Conservation (phyloP, 2,329 filamentous ascomycete genomes). For the Cordyceps tenuipes region DNA sequence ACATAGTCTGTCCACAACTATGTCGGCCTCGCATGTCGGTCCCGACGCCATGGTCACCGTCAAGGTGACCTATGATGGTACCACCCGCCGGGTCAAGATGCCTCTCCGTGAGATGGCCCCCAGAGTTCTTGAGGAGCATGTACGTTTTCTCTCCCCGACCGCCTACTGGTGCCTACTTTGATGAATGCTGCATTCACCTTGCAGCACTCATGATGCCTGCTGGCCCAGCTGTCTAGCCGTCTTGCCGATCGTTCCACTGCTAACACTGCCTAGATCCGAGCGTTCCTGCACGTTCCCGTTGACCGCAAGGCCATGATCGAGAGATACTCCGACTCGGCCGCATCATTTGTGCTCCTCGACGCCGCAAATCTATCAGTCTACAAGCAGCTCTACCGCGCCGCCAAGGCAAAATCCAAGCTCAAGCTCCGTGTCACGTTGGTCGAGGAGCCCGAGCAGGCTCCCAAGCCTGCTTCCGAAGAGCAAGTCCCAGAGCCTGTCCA, state of each 20-base stretch:
- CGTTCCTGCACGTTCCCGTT: conserved; percentile 26
- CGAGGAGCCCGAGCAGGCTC: conserved; percentile 23
- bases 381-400: conserved; percentile 93
- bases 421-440: conserved; percentile 65
- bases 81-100: conserved; percentile 77
- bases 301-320: conserved; percentile 56
- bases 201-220: background rate
- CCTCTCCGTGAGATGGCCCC: conserved; percentile 76
- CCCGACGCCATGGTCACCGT: conserved; percentile 55
- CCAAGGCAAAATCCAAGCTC: conserved; percentile 96
- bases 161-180: background rate
- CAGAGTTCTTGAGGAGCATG: conserved; percentile 69
- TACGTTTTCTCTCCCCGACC: conserved; percentile 40
- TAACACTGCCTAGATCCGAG: conserved; percentile 24
- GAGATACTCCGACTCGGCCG: conserved; percentile 91
- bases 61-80: conserved; percentile 73
- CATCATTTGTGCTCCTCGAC: conserved; percentile 71
- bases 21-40: conserved; percentile 9
- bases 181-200: background rate
- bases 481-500: conserved; percentile 34
- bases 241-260: background rate
- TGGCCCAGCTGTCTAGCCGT: background rate
- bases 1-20: background rate
- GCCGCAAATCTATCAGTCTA: conserved; percentile 72
- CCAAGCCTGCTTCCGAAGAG: conserved; percentile 41